Percentiles rank a stretch among this genome's conserved stretches.
Evolutionary conservation across 768 basidiomycete genomes (phyloP).

Genomic region (Hemileccinum rubropunctum): DNA sequence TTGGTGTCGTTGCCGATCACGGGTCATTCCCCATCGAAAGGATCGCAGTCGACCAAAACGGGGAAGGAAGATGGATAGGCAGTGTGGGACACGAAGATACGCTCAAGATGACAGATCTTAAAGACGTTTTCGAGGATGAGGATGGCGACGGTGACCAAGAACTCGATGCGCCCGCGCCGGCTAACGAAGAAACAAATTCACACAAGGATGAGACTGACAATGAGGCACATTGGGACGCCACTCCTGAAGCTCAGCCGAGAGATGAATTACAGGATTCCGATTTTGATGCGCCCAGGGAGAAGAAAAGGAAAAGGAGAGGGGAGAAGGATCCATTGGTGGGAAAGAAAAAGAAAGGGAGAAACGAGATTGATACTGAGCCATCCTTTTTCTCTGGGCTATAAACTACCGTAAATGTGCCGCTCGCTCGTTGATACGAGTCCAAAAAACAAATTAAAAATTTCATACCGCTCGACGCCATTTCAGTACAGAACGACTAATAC

Average conservation of each 20-base stretch:
- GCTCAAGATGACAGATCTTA: slow-evolving; percentile 81
- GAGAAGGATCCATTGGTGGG: slow-evolving; percentile 47
- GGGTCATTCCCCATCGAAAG: slow-evolving; percentile 92
- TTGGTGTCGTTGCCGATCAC: slow-evolving; percentile 90
- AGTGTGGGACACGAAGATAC: slow-evolving; percentile 90
- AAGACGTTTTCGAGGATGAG: slow-evolving; percentile 58
- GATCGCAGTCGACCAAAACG: slow-evolving; percentile 59
- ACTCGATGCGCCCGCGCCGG: slow-evolving; percentile 18
- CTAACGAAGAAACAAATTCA: slow-evolving; percentile 21
- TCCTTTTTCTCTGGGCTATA: slow-evolving; percentile 70
- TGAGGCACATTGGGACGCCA: slow-evolving; percentile 5
- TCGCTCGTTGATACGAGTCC: background rate
- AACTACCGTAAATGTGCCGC: background rate
- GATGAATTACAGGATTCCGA: slow-evolving; percentile 28
- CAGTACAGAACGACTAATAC: background rate
- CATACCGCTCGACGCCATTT: background rate
- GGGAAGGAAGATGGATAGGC: slow-evolving; percentile 80
- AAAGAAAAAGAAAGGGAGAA: slow-evolving; percentile 58
- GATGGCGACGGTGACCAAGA: slow-evolving; percentile 27
- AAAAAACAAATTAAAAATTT: background rate
- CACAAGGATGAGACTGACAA: slow-evolving; percentile 10
- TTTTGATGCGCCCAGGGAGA: slow-evolving; percentile 33
- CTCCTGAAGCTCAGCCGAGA: slow-evolving; percentile 1
- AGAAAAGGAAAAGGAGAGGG: slow-evolving; percentile 57
- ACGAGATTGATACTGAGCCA: slow-evolving; percentile 53